Evolutionary conservation across 345 rosid species (phyloP).

Genomic region (Isatis tinctoria): DNA sequence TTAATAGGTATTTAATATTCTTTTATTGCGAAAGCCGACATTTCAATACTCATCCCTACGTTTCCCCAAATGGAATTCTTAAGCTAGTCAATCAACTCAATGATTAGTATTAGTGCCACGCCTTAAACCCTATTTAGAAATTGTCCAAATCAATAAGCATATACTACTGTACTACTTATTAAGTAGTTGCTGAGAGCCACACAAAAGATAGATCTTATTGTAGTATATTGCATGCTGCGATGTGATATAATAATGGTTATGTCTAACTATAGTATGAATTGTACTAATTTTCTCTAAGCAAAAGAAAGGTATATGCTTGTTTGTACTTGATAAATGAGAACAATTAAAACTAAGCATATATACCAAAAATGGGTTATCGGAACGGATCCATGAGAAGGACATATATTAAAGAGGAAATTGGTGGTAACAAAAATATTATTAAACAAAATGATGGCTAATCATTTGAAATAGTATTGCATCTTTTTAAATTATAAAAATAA

Average conservation of each 20-base stretch:
- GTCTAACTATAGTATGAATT: slow-evolving; percentile 4
- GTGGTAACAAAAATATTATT: neutral
- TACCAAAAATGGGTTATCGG: slow-evolving; percentile 25
- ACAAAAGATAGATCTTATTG: neutral
- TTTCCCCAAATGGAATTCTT: slow-evolving; percentile 29
- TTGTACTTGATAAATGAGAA: slow-evolving; percentile 8
- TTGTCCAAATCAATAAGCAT: neutral
- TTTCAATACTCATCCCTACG: slow-evolving; percentile 16
- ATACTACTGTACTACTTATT: neutral
- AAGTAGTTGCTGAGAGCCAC: slow-evolving; percentile 4
- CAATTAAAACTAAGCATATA: slow-evolving; percentile 12
- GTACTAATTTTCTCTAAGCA: neutral
- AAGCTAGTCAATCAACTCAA: slow-evolving; percentile 24
- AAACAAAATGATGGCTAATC: slow-evolving; percentile 8
- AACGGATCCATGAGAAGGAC: slow-evolving; percentile 4
- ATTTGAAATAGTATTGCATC: neutral
- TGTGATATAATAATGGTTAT: slow-evolving; percentile 2
- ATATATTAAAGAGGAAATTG: neutral
- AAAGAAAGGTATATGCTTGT: slow-evolving; percentile 6
- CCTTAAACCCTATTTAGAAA: slow-evolving; percentile 12
- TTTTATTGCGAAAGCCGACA: slow-evolving; percentile 13
- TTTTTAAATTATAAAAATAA: neutral
- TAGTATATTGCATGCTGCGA: neutral
- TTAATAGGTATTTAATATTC: slow-evolving; percentile 2
- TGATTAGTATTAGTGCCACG: slow-evolving; percentile 28